These are phyloP conservation scores for Lecanosticta acicola DNA, from an alignment of 2,329 filamentous ascomycete species.

Conservation along the genomic window DNA sequence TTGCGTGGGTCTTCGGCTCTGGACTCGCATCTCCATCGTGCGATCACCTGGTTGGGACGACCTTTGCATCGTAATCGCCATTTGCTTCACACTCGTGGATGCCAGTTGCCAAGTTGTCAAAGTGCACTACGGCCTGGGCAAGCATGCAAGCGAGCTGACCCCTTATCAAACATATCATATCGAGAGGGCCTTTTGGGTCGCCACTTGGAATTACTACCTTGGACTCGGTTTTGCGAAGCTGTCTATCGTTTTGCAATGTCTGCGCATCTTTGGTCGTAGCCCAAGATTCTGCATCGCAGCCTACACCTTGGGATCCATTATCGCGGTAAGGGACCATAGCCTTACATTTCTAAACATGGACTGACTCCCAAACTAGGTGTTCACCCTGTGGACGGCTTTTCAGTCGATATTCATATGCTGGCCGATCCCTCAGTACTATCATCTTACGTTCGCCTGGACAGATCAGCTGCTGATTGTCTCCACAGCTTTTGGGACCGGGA, in stretches of 20 bases:
- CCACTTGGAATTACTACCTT: constrained; percentile 14
- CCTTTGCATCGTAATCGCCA: neutral
- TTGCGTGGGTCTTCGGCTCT: constrained; percentile 13
- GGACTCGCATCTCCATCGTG: constrained; percentile 12
- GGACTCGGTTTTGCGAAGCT: constrained; percentile 18
- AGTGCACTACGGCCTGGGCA: constrained; percentile 20
- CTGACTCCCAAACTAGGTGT: constrained; percentile 1
- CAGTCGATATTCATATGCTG: constrained; percentile 8
- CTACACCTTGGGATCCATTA: neutral
- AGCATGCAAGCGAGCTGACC: constrained; percentile 13
- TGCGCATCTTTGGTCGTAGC: constrained; percentile 20
- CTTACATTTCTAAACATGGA: neutral
- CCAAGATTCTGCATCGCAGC: constrained; percentile 10
- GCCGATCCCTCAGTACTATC: neutral
- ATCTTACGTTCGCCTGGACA: neutral
- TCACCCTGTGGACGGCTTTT: constrained; percentile 8
- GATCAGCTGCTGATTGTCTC: neutral
- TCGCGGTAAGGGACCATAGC: neutral
- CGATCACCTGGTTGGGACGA: constrained; percentile 14
- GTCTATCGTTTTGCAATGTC: constrained; percentile 16
- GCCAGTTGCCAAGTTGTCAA: neutral
- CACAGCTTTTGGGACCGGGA: constrained; percentile 9
- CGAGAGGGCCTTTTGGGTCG: constrained; percentile 14
- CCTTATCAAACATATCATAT: constrained; percentile 7
- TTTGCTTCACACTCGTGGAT: constrained; percentile 1